Percentiles rank a stretch among this genome's conserved stretches.
Conservation (phyloP, 805 yeast genomes). For the Metschnikowia matae region DNA sequence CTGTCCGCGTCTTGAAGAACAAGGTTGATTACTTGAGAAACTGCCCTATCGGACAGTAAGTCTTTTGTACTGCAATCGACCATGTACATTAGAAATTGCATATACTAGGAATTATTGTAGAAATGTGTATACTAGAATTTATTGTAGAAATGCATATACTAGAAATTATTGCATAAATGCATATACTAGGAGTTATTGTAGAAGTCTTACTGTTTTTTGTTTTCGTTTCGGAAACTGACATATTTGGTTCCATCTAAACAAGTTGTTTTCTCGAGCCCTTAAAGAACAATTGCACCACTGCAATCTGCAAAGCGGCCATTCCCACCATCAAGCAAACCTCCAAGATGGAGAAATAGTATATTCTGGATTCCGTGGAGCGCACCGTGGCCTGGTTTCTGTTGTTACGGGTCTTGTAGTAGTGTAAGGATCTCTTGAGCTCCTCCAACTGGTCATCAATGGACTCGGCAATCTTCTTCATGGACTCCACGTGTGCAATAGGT, state of each 20-base stretch:
- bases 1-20: constrained; percentile 77
- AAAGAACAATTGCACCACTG: constrained; percentile 67
- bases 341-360: constrained; percentile 69
- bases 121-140: neutral
- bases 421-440: constrained; percentile 54
- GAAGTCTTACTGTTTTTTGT: neutral
- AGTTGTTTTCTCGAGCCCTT: constrained; percentile 65
- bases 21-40: constrained; percentile 77
- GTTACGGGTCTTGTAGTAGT: constrained; percentile 86
- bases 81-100: constrained; percentile 6
- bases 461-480: constrained; percentile 51
- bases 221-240: neutral
- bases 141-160: constrained; percentile 1
- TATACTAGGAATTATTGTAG: neutral
- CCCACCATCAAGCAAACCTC: constrained; percentile 72
- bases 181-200: neutral
- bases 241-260: constrained; percentile 33
- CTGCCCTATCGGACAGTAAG: constrained; percentile 67
- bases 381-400: constrained; percentile 89
- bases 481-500: constrained; percentile 50
- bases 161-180: neutral
- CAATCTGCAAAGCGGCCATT: constrained; percentile 67
- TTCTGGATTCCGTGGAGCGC: constrained; percentile 69
- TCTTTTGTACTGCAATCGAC: neutral
- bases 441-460: constrained; percentile 58